These are phyloP conservation scores for Tulasnella sp. DNA, from an alignment of 768 basidiomycete genomes.

Conservation along the genomic window DNA sequence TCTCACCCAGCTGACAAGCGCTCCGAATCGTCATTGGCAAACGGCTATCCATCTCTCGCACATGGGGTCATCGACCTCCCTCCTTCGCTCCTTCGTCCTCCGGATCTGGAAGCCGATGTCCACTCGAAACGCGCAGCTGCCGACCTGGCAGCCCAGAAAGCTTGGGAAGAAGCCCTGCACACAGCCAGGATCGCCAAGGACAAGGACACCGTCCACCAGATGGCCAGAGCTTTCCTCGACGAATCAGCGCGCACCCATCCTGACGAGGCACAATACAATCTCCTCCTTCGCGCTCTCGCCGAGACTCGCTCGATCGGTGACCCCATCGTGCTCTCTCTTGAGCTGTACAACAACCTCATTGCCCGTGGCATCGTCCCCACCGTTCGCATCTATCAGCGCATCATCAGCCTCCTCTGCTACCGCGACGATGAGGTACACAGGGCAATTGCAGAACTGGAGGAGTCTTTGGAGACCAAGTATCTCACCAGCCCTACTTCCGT, in stretches of 20 bases:
- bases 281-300: slow-evolving; percentile 59
- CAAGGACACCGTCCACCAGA: neutral
- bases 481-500: slow-evolving; percentile 37
- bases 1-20: slow-evolving; percentile 43
- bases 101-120: neutral
- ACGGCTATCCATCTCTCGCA: slow-evolving; percentile 53
- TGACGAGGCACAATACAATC: slow-evolving; percentile 57
- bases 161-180: slow-evolving; percentile 22
- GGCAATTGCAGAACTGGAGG: slow-evolving; percentile 51
- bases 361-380: slow-evolving; percentile 64
- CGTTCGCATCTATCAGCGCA: slow-evolving; percentile 58
- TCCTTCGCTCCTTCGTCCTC: slow-evolving; percentile 14
- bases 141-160: neutral
- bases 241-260: slow-evolving; percentile 5
- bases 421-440: slow-evolving; percentile 68
- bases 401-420: slow-evolving; percentile 64
- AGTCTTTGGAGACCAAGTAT: slow-evolving; percentile 47
- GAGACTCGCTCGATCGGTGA: slow-evolving; percentile 48
- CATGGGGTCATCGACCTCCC: slow-evolving; percentile 48
- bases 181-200: slow-evolving; percentile 11
- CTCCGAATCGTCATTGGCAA: slow-evolving; percentile 44
- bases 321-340: slow-evolving; percentile 60
- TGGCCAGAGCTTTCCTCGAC: slow-evolving; percentile 14
- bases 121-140: neutral
- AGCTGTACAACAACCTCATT: slow-evolving; percentile 75